phyloP scores from a whole-genome alignment of 2,329 filamentous ascomycete species.

The Diplocarpon mali region DNA sequence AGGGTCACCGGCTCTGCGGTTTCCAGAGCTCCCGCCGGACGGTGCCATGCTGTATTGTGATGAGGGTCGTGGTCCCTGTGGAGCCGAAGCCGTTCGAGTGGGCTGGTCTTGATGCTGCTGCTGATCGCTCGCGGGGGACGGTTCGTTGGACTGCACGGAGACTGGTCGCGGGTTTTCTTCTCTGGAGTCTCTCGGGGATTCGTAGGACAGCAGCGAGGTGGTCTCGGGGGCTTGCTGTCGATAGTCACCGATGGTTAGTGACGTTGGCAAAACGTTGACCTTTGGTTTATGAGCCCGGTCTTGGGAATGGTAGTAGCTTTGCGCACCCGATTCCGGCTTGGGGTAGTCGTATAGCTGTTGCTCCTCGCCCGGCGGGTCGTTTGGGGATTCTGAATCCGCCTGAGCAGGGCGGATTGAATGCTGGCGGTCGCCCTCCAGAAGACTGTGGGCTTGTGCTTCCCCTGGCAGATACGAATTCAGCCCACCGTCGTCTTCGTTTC shows the following conservation, averaged over 20 bases:
- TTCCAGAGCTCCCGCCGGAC: conserved; percentile 13
- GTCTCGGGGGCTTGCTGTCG: conserved; percentile 44
- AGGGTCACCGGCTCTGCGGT: conserved; percentile 23
- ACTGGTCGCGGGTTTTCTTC: conserved; percentile 23
- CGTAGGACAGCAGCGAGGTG: conserved; percentile 50
- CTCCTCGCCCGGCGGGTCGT: conserved; percentile 15
- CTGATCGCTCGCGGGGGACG: conserved; percentile 17
- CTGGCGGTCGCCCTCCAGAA: conserved; percentile 13
- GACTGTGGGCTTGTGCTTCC: too few species aligned
- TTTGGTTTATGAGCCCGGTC: conserved; percentile 21
- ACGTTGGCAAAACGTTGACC: conserved; percentile 25
- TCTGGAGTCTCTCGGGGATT: conserved; percentile 36
- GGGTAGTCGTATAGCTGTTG: conserved; percentile 25
- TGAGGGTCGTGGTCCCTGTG: conserved; percentile 17
- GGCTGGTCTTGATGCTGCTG: conserved; percentile 19
- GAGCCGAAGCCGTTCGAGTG: conserved; percentile 20
- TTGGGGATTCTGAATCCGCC: conserved; percentile 16
- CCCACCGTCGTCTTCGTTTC: conserved; percentile 18
- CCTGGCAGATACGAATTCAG: conserved; percentile 22
- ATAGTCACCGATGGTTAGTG: conserved; percentile 27
- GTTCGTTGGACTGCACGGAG: conserved; percentile 24
- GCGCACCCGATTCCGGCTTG: conserved; percentile 15
- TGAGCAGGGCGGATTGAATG: conserved; percentile 23
- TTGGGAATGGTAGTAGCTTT: conserved; percentile 21
- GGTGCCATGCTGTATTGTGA: conserved; percentile 25